Conservation (phyloP, 2,329 filamentous ascomycete genomes). For the Fusarium sp. region DNA sequence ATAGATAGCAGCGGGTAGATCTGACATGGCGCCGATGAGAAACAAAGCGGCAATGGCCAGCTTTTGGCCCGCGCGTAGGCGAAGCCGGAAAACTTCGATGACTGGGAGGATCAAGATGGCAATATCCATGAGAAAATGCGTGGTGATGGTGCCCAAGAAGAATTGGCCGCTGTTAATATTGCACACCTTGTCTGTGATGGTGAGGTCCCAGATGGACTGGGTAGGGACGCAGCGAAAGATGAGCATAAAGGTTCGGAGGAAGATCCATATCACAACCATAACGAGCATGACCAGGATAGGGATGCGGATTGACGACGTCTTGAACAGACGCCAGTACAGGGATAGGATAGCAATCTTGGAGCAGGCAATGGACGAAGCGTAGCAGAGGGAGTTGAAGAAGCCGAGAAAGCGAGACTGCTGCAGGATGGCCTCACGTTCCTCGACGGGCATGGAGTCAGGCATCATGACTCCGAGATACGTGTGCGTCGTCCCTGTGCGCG, state of each 20-base stretch:
- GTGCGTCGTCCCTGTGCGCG: slow-evolving; percentile 29
- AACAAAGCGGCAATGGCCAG: slow-evolving; percentile 10
- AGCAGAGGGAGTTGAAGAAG: slow-evolving; percentile 32
- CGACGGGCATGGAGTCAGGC: slow-evolving; percentile 7
- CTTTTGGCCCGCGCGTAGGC: neutral
- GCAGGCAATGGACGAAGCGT: slow-evolving; percentile 42
- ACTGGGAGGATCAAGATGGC: slow-evolving; percentile 45
- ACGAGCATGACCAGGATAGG: slow-evolving; percentile 42
- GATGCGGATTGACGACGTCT: slow-evolving; percentile 39
- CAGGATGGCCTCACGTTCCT: slow-evolving; percentile 16
- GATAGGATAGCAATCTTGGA: slow-evolving; percentile 44
- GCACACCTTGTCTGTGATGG: slow-evolving; percentile 42
- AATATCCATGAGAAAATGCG: slow-evolving; percentile 47
- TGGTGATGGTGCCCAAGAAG: slow-evolving; percentile 46
- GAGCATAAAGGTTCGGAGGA: slow-evolving; percentile 45
- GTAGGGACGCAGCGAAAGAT: slow-evolving; percentile 50
- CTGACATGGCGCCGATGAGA: slow-evolving; percentile 15
- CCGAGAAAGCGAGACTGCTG: slow-evolving; percentile 25
- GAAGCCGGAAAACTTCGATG: slow-evolving; percentile 20
- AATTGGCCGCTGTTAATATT: slow-evolving; percentile 44
- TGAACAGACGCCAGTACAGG: slow-evolving; percentile 47
- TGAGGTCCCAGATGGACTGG: slow-evolving; percentile 47
- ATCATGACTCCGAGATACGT: slow-evolving; percentile 34
- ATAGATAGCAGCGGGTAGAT: fast-evolving
- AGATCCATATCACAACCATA: slow-evolving; percentile 40